Percentiles rank a stretch among this genome's conserved stretches.
These are phyloP conservation scores for Fagopyrum tataricum DNA, from an alignment of 148 eudicot species.

Conservation along the genomic window DNA sequence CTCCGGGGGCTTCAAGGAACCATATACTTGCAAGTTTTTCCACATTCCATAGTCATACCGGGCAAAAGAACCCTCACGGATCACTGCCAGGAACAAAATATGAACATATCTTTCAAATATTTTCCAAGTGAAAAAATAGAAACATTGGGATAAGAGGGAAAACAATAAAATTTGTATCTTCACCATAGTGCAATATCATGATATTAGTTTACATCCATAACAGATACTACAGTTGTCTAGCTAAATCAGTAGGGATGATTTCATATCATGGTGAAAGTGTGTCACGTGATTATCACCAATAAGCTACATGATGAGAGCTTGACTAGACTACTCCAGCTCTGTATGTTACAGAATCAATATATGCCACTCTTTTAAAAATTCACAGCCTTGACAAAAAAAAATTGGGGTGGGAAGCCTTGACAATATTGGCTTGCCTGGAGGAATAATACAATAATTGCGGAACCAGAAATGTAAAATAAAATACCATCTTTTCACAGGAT, in stretches of 20 bases:
- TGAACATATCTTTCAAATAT: not conserved
- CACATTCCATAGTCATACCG: constrained; percentile 76
- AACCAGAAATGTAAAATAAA: not conserved
- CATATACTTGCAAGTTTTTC: constrained; percentile 60
- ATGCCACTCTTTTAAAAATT: not conserved
- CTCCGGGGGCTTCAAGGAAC: constrained; percentile 55
- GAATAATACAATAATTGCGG: not conserved
- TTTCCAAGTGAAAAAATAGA: not conserved
- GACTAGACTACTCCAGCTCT: not conserved
- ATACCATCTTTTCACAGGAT: not conserved
- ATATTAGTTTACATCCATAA: not conserved
- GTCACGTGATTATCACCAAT: not conserved
- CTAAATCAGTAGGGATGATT: not conserved
- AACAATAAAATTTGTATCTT: not conserved
- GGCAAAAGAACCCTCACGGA: constrained; percentile 83
- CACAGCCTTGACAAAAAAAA: too few species aligned
- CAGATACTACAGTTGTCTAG: not conserved
- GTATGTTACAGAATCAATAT: not conserved
- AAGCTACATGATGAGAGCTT: not conserved
- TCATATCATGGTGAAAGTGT: not conserved
- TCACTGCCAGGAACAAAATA: constrained; percentile 49
- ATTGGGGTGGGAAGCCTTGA: too few species aligned
- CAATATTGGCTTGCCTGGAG: not conserved
- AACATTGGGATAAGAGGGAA: not conserved
- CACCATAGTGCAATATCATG: not conserved